Base-by-base conservation (phyloP, 2,329 filamentous ascomycete species). In the Epichloe sylvatica region DNA sequence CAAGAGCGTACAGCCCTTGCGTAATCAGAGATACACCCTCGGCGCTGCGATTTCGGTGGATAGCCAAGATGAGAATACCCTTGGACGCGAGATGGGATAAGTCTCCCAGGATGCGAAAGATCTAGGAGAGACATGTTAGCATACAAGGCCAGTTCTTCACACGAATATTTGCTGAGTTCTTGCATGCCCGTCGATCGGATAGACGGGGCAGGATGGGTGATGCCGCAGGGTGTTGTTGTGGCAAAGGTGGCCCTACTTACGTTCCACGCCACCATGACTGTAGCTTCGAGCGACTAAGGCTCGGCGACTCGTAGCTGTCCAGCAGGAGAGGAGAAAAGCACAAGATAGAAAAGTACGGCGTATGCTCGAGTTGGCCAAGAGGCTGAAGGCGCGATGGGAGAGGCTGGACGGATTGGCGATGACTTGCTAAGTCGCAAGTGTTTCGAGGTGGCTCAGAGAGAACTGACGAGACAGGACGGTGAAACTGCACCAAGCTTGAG, bases 21-120 rank as follows among this genome's bases (percentile, higher is more conserved):
- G 86, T 95, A 60, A 97, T 86, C 62, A 95, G 81, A 23, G 89
- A 95, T 53, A 96, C 85, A 52, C 90, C 88, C 74, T 95, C 89
- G 45, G 89, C 85, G 64, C 85, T 92, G 62, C 78, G 78, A 63
- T 96, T 95, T 57, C 79, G 78, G 68, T 95, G 88, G 60, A 96
- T 95, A 49, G 89, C 82, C 71, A 83, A 86, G 69, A 96, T 88
- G 59, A 96, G 76, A 62, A 96, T 92, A 65, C 83, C 80, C 76
- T 95, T 96, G 51, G 89, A 92, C 45, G 81, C 73, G 43, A 87
- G 79, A 64, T 97, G 91, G 60, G 85, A 87, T 59, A 91, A 67
- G 65, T 97, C 91, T 63, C 80, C 91, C 59, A 88, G 66, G 60
- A 94, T 77, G 60, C 88, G 86, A 68, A 95, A 80, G 59, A 77